Evolutionary conservation across 768 basidiomycete genomes (phyloP).

Genomic region (Boletus fagicola): DNA sequence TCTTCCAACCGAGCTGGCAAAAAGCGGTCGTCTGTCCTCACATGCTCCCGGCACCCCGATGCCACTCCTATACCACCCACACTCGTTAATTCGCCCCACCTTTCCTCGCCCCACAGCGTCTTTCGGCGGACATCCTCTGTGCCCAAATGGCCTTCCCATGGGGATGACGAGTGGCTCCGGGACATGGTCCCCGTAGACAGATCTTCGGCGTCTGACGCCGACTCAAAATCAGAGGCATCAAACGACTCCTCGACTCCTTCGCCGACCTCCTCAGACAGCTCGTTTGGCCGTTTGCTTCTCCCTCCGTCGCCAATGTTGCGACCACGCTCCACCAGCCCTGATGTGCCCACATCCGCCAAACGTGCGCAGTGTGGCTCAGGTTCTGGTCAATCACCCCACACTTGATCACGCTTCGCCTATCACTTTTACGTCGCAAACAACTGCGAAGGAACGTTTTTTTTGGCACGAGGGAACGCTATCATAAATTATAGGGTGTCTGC

Average conservation of each 20-base stretch:
- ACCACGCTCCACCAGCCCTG: slow-evolving; percentile 22
- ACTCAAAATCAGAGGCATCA: slow-evolving; percentile 18
- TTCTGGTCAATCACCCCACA: slow-evolving; percentile 16
- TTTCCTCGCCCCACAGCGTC: slow-evolving; percentile 48
- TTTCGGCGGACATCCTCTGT: slow-evolving; percentile 41
- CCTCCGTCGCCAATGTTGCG: slow-evolving; percentile 26
- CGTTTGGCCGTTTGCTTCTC: slow-evolving; percentile 3
- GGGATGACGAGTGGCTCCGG: slow-evolving; percentile 60
- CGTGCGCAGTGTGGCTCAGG: slow-evolving; percentile 10
- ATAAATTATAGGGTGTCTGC: neutral
- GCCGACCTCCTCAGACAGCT: slow-evolving; percentile 26
- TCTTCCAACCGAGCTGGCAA: slow-evolving; percentile 1
- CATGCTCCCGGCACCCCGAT: slow-evolving; percentile 26
- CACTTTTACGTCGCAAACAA: slow-evolving; percentile 24
- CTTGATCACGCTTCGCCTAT: slow-evolving; percentile 12
- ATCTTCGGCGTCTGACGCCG: slow-evolving; percentile 10
- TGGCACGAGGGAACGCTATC: slow-evolving; percentile 21
- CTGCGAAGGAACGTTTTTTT: slow-evolving; percentile 22
- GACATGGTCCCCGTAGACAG: slow-evolving; percentile 52
- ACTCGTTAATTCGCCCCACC: slow-evolving; percentile 52
- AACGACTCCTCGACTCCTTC: slow-evolving; percentile 11
- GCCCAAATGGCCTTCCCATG: slow-evolving; percentile 43
- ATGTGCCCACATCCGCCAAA: slow-evolving; percentile 13
- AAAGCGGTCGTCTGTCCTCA: slow-evolving; percentile 22
- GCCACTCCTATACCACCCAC: slow-evolving; percentile 58